Conservation (phyloP, 116 monocot genomes). For the Trichopus zeylanicus region DNA sequence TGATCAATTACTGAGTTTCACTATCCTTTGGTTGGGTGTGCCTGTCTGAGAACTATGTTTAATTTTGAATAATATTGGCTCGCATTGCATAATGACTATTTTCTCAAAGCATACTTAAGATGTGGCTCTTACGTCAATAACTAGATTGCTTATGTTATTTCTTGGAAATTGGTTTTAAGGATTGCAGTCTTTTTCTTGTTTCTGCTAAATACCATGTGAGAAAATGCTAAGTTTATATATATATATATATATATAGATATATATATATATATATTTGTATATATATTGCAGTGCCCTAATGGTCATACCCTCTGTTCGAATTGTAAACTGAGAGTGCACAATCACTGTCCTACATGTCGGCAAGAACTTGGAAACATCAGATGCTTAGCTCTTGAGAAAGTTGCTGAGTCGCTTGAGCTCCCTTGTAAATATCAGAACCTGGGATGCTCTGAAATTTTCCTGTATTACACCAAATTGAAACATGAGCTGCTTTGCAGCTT, state of each 20-base stretch:
- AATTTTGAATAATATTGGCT: no score
- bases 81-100: no score
- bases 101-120: no score
- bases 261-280: no score
- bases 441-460: slow-evolving; percentile 39
- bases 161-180: background rate
- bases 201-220: background rate
- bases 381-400: slow-evolving; percentile 57
- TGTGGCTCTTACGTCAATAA: no score
- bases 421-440: slow-evolving; percentile 31
- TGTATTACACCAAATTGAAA: slow-evolving; percentile 37
- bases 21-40: background rate
- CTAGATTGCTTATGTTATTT: background rate
- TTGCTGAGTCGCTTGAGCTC: slow-evolving; percentile 47
- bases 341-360: slow-evolving; percentile 43
- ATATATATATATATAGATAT: no score
- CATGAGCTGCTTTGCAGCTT: slow-evolving; percentile 39
- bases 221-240: background rate
- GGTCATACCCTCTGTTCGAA: slow-evolving; percentile 53
- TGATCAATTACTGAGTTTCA: background rate
- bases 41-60: no score
- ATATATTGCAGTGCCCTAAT: slow-evolving; percentile 36
- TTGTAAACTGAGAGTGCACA: slow-evolving; percentile 42
- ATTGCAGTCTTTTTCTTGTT: background rate
- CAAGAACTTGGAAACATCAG: slow-evolving; percentile 44